Conservation (phyloP, 2,329 filamentous ascomycete genomes). For the Sarocladium oryzae region DNA sequence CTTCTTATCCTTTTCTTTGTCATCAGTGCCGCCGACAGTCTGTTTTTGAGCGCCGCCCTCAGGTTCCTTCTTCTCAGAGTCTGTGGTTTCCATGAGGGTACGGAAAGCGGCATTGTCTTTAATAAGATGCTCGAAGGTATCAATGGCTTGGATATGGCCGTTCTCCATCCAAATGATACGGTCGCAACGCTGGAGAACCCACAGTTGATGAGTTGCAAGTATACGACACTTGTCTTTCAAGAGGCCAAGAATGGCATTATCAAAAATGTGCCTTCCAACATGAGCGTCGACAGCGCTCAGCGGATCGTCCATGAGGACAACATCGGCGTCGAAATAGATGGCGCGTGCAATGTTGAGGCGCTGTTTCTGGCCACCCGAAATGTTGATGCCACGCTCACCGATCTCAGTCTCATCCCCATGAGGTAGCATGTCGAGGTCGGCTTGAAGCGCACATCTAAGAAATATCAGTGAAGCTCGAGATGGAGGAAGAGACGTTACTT, state of each 20-base stretch:
- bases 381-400: constrained; percentile 89
- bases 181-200: constrained; percentile 85
- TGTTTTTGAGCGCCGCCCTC: constrained; percentile 40
- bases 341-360: constrained; percentile 86
- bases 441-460: constrained; percentile 65
- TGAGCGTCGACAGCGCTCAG: constrained; percentile 64
- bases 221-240: constrained; percentile 85
- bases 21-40: constrained; percentile 31
- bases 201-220: constrained; percentile 89
- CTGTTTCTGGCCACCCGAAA: constrained; percentile 93
- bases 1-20: constrained; percentile 44
- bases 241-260: constrained; percentile 85
- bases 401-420: constrained; percentile 86
- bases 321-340: constrained; percentile 63
- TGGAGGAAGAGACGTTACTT: constrained; percentile 29
- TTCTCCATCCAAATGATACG: constrained; percentile 90
- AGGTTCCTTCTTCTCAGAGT: constrained; percentile 56
- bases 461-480: constrained; percentile 13
- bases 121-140: constrained; percentile 88
- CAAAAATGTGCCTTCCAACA: constrained; percentile 74
- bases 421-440: constrained; percentile 90
- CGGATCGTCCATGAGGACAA: constrained; percentile 64
- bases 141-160: constrained; percentile 75
- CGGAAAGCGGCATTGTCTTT: constrained; percentile 69
- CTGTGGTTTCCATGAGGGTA: constrained; percentile 78